phyloP scores from a whole-genome alignment of 2,329 filamentous ascomycete species.

The Hymenoscyphus repandus region DNA sequence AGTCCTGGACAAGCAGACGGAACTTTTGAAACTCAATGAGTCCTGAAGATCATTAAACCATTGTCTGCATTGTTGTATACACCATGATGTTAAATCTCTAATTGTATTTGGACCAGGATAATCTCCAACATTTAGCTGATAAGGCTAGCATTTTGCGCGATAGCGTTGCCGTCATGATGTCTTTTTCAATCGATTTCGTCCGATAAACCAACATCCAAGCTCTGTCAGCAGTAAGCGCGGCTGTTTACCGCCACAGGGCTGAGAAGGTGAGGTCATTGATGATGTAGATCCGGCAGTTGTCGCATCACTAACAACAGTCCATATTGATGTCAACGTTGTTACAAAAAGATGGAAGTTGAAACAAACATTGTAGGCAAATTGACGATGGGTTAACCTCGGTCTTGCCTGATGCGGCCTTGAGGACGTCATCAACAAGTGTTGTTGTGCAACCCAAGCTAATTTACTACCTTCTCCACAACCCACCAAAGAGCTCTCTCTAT shows the following conservation, averaged over 20 bases:
- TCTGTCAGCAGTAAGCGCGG: slow-evolving; percentile 1
- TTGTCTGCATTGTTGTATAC: neutral
- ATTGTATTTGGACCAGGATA: neutral
- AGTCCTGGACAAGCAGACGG: no score
- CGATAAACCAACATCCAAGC: neutral
- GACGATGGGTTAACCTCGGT: no score
- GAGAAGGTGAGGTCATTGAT: slow-evolving; percentile 5
- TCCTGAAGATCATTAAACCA: no score
- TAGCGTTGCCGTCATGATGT: neutral
- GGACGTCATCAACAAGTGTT: no score
- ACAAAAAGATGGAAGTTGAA: neutral
- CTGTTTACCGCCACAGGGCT: neutral
- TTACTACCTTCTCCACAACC: neutral
- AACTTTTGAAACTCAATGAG: no score
- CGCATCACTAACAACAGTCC: neutral
- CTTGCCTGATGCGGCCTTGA: no score
- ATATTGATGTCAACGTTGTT: neutral
- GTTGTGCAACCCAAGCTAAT: neutral
- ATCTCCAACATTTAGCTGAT: neutral
- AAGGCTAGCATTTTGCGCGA: neutral
- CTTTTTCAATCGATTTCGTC: neutral
- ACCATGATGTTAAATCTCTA: neutral
- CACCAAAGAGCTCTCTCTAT: neutral
- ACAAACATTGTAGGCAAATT: no score
- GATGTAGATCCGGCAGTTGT: neutral